These are phyloP conservation scores for Sarocladiaceae sp. DNA, from an alignment of 2,329 filamentous ascomycete species.

Conservation along the genomic window DNA sequence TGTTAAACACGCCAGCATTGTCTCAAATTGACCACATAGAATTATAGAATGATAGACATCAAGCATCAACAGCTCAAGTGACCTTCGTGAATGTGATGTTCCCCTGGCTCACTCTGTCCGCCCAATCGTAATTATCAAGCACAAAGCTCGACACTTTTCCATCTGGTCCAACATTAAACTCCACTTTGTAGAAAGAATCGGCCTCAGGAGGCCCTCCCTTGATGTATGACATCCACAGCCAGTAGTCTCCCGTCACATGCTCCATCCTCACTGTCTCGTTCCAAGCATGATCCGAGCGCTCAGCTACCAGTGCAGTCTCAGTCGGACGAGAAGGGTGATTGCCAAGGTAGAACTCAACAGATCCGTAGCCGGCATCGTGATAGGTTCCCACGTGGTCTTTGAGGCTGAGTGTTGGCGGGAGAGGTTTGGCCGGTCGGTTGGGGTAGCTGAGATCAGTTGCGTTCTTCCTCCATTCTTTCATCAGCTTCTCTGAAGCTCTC, in stretches of 20 bases:
- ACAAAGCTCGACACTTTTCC: constrained; percentile 2
- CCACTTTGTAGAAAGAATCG: not conserved
- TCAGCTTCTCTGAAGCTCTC: not conserved
- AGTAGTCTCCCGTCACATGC: constrained; percentile 24
- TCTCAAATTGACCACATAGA: too few species aligned
- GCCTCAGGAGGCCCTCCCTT: not conserved
- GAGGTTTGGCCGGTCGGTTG: constrained; percentile 25
- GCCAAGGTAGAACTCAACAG: constrained; percentile 16
- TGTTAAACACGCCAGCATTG: too few species aligned
- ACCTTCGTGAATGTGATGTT: constrained; percentile 9
- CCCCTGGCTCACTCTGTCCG: constrained; percentile 1
- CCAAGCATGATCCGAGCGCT: constrained; percentile 21
- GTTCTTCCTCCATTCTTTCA: constrained; percentile 20
- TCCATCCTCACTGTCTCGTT: constrained; percentile 17
- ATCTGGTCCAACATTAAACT: constrained; percentile 9
- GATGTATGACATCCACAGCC: constrained; percentile 20
- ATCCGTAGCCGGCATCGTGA: constrained; percentile 36
- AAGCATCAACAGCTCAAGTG: constrained; percentile 18
- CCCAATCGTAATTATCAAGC: not conserved
- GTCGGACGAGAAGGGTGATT: constrained; percentile 12
- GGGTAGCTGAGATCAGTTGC: constrained; percentile 33
- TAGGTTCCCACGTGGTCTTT: constrained; percentile 37
- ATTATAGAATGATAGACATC: too few species aligned
- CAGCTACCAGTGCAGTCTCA: constrained; percentile 19
- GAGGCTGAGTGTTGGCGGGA: constrained; percentile 29